Conservation (phyloP, 2,329 filamentous ascomycete genomes). For the Paradendryphiella salina region DNA sequence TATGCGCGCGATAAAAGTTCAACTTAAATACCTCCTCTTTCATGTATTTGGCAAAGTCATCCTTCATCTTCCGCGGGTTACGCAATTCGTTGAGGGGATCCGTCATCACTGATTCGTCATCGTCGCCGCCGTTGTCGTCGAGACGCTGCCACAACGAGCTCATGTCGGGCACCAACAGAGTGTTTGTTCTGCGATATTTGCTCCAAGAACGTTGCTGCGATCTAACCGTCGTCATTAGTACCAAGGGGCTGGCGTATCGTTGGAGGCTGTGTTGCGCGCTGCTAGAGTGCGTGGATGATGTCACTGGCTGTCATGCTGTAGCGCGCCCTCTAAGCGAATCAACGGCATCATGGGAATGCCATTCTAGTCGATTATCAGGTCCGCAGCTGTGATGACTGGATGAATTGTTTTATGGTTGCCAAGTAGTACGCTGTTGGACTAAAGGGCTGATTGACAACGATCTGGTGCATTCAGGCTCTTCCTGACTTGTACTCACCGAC, state of each 20-base stretch:
- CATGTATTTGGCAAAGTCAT: conserved; percentile 25
- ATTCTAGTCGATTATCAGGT: background rate
- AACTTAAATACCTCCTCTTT: conserved; percentile 20
- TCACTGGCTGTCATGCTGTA: conserved; percentile 5
- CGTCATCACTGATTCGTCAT: conserved; percentile 11
- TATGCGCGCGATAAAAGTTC: conserved; percentile 35
- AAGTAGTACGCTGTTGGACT: too few relatives aligned
- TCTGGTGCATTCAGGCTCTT: too few relatives aligned
- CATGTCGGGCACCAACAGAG: background rate
- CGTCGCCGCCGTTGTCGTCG: conserved; percentile 4
- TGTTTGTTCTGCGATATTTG: conserved; percentile 1
- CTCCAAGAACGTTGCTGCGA: background rate
- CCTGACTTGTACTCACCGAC: too few relatives aligned
- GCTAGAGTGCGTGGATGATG: conserved; percentile 4
- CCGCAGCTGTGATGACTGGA: background rate
- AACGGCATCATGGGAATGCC: background rate
- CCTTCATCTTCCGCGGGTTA: conserved; percentile 21
- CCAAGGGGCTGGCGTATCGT: background rate
- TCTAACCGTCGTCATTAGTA: background rate
- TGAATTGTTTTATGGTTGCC: background rate
- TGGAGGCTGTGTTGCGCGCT: conserved; percentile 1
- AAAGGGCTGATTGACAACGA: too few relatives aligned
- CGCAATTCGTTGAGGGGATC: conserved; percentile 25
- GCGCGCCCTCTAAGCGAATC: background rate
- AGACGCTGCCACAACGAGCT: conserved; percentile 11